Conservation (phyloP, 306 rosid species). For the Vachellia pachyceras region DNA sequence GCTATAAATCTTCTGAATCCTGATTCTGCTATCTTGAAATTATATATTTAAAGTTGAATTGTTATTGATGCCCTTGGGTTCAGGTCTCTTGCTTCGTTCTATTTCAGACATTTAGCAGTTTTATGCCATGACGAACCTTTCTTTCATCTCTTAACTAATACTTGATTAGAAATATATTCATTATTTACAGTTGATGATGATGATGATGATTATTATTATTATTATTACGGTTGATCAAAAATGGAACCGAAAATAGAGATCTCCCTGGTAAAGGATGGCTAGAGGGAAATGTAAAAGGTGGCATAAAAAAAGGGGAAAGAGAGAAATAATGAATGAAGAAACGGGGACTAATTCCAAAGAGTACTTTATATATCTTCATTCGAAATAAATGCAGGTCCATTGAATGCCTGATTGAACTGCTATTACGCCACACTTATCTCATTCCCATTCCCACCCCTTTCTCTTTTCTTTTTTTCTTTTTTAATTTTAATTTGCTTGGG, state of each 20-base stretch:
- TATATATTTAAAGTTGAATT: too few relatives aligned
- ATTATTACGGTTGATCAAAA: background rate
- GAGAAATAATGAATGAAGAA: background rate
- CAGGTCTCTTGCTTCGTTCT: too few relatives aligned
- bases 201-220: too few relatives aligned
- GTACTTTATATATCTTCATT: background rate
- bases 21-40: too few relatives aligned
- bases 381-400: background rate
- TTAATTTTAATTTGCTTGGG: too few relatives aligned
- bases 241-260: slow-evolving; percentile 14
- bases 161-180: background rate
- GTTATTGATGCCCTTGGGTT: too few relatives aligned
- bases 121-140: too few relatives aligned
- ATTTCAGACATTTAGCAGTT: too few relatives aligned
- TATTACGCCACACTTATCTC: slow-evolving; percentile 44
- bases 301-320: background rate
- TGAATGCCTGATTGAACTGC: slow-evolving; percentile 32
- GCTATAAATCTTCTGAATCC: too few relatives aligned
- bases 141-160: too few relatives aligned
- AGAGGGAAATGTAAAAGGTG: background rate
- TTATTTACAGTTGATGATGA: background rate
- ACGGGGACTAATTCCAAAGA: background rate
- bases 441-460: background rate
- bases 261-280: background rate
- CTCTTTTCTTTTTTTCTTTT: too few relatives aligned